Conservation (phyloP, 805 yeast species). For the Priceomyces medius region DNA sequence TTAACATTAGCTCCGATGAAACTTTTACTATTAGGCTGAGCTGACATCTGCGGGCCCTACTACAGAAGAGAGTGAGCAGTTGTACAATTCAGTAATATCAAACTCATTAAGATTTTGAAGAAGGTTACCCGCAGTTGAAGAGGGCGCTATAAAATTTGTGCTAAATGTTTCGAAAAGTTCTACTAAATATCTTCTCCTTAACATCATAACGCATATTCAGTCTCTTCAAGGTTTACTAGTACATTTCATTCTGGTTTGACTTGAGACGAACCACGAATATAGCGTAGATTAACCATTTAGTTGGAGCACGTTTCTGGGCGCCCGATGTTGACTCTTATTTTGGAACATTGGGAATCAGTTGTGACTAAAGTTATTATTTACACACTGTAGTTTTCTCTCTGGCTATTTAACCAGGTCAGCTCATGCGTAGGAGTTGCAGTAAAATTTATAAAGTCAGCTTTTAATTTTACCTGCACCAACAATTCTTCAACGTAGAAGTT, state of each 20-base stretch:
- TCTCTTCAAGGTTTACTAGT: conserved; percentile 19
- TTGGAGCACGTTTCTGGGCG: conserved; percentile 49
- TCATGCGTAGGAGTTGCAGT: no score
- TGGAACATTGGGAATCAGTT: conserved; percentile 48
- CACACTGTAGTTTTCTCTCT: no score
- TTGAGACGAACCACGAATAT: conserved; percentile 29
- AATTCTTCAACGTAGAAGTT: no score
- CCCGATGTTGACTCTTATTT: conserved; percentile 39
- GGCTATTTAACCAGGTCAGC: no score
- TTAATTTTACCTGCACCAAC: no score
- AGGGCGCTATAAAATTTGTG: not conserved
- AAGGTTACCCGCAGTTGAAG: conserved; percentile 2
- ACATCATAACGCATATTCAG: conserved; percentile 43
- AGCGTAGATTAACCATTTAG: conserved; percentile 38
- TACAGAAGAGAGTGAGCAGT: no score
- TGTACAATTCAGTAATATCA: no score
- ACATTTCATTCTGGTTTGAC: conserved; percentile 13
- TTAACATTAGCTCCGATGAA: conserved; percentile 33
- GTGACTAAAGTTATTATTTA: conserved; percentile 37
- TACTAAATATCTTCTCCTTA: conserved; percentile 15
- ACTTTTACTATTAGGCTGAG: conserved; percentile 13
- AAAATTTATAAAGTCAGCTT: no score
- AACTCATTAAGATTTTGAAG: no score
- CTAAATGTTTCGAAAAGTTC: not conserved
- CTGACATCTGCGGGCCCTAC: no score